A percentile compares a stretch with the other conserved stretches of the same genome.
Evolutionary conservation across 192 early-diverging fungal genomes (phyloP).

Genomic region (Gigaspora rosea): DNA sequence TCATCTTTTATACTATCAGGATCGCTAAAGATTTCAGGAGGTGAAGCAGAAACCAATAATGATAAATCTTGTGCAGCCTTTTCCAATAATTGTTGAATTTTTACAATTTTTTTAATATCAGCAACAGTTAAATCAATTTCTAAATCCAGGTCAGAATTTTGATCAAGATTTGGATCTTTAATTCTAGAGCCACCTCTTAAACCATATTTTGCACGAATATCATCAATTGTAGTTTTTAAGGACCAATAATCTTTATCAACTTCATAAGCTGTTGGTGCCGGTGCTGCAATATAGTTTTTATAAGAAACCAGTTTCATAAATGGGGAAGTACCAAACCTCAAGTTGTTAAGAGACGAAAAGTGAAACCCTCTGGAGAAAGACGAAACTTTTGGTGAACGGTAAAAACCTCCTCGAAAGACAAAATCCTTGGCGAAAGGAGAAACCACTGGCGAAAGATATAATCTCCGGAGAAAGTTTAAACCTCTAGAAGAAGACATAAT

Average conservation of each 20-base stretch:
- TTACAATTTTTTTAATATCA: constrained; percentile 9
- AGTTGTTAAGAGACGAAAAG: too few relatives aligned
- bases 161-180: constrained; percentile 30
- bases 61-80: constrained; percentile 19
- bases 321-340: too few relatives aligned
- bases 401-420: too few relatives aligned
- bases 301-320: too few relatives aligned
- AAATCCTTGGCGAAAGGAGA: too few relatives aligned
- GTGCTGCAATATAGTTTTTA: too few relatives aligned
- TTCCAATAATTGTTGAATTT: constrained; percentile 22
- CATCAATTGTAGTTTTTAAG: constrained; percentile 29
- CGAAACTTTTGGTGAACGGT: too few relatives aligned
- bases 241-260: constrained; percentile 28
- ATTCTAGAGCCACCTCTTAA: constrained; percentile 19
- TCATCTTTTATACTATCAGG: neutral
- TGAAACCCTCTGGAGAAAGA: too few relatives aligned
- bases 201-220: constrained; percentile 30
- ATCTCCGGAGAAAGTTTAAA: too few relatives aligned
- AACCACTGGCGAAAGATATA: too few relatives aligned
- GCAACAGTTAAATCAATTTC: constrained; percentile 26
- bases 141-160: constrained; percentile 29
- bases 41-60: neutral
- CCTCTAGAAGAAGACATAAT: too few relatives aligned
- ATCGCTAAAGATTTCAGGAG: neutral
- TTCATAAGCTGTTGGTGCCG: constrained; percentile 22